phyloP scores from a whole-genome alignment of 768 basidiomycete genomes.

The Boletus pseudopeckii region DNA sequence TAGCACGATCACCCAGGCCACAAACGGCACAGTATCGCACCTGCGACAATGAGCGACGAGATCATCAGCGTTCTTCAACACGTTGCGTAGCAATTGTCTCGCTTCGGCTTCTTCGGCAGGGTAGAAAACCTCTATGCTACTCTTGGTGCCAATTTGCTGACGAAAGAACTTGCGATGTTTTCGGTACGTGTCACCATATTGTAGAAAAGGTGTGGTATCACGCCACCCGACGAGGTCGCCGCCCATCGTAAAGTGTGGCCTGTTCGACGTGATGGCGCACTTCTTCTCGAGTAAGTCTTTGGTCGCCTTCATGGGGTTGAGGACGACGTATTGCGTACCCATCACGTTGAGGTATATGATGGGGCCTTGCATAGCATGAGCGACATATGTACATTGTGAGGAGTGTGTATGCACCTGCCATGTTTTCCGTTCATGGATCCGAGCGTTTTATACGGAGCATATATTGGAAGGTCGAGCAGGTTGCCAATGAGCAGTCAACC shows the following conservation, averaged over 20 bases:
- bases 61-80: conserved; percentile 1
- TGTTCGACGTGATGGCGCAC: conserved; percentile 1
- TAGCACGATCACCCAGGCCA: not conserved
- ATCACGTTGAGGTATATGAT: conserved; percentile 27
- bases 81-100: conserved; percentile 1
- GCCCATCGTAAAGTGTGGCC: conserved; percentile 9
- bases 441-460: conserved; percentile 50
- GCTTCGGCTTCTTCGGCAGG: not conserved
- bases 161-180: conserved; percentile 9
- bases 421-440: conserved; percentile 38
- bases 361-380: conserved; percentile 16
- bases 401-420: conserved; percentile 33
- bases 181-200: conserved; percentile 5
- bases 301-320: conserved; percentile 42
- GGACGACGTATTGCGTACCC: conserved; percentile 44
- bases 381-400: not conserved
- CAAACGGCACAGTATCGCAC: not conserved
- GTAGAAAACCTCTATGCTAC: conserved; percentile 1
- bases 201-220: not conserved
- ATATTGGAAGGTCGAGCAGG: conserved; percentile 50
- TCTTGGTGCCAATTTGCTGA: conserved; percentile 6
- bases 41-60: conserved; percentile 1
- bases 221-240: conserved; percentile 22
- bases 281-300: conserved; percentile 15
- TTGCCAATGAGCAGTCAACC: conserved; percentile 47